Evolutionary conservation across 179 eudicot genomes (phyloP).

Genomic region (Pouteria campechiana): DNA sequence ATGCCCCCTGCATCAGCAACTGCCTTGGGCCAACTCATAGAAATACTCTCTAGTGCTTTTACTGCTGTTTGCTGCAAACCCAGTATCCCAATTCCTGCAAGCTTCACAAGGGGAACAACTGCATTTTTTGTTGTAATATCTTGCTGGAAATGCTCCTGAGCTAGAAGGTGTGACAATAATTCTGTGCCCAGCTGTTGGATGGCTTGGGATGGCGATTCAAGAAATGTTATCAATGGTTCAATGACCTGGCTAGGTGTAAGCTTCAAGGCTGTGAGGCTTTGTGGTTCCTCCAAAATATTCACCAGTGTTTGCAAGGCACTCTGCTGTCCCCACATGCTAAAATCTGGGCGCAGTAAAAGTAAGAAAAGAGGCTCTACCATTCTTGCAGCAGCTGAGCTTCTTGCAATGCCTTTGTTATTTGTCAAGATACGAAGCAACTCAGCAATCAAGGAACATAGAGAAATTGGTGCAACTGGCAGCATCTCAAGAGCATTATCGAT

Average conservation of each 20-base stretch:
- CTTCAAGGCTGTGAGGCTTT: constrained; percentile 34
- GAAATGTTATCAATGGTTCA: constrained; percentile 53
- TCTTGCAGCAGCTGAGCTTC: constrained; percentile 40
- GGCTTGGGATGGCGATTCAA: constrained; percentile 66
- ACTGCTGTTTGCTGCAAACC: constrained; percentile 61
- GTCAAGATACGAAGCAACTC: constrained; percentile 66
- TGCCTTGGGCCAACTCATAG: constrained; percentile 56
- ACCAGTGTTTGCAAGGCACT: constrained; percentile 76
- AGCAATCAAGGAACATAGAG: constrained; percentile 43
- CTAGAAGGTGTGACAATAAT: constrained; percentile 56
- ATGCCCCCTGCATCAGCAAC: constrained; percentile 65
- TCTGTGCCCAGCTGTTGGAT: constrained; percentile 74
- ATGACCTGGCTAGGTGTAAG: constrained; percentile 52
- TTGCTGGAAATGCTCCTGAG: constrained; percentile 63
- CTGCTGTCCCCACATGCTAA: constrained; percentile 49
- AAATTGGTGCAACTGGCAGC: constrained; percentile 41
- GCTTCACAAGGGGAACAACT: constrained; percentile 63
- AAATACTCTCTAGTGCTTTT: constrained; percentile 44
- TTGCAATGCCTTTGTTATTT: constrained; percentile 50
- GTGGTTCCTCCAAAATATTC: constrained; percentile 64
- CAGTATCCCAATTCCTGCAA: constrained; percentile 58
- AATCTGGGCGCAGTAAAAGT: constrained; percentile 42
- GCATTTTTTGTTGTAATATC: constrained; percentile 60
- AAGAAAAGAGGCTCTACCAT: constrained; percentile 55
- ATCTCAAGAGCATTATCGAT: constrained; percentile 44